Evolutionary conservation across 768 basidiomycete species (phyloP), one percentile per base, ranked within the genome.

Genomic region (Suillus bovinus): DNA sequence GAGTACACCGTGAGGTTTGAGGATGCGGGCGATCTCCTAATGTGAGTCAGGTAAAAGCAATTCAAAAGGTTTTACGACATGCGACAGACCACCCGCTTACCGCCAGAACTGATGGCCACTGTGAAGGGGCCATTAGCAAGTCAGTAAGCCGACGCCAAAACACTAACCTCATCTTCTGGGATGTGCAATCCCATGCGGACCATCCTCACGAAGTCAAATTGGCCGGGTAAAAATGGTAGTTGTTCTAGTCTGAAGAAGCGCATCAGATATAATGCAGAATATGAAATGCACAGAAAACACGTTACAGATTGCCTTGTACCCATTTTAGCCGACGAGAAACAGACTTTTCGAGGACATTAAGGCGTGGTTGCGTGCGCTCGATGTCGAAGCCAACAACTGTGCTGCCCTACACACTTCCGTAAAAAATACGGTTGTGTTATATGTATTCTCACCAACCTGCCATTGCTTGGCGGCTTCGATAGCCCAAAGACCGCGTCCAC

Each of bases 91-190:
- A 57, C 34, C 55, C 44, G 66, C 71, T 63, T 74, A 86, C 89
- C 82, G 88, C 84, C 5, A 91, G 71, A 58, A 91, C 77, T 68
- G 76, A 80, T 67, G 83, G 85, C 89, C 89, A 91, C 83, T 88
- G 41, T 60, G 27, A 70, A 62, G 67, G 27, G 64, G 31, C 27
- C 64, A 27, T 50, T 61, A 74, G 57, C 29, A 57, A 66, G 60
- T 38, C 22, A 64, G 34, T 31, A 27, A 50, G 46, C 42, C 41
- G 36, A 41, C 49, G 33, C 24, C 13, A 54, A 60, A 24, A 59
- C n/a, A 56, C 78, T 60, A 59, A 82, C 87, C 81, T 89, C 86
- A 68, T 89, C 84, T 73, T 91, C 89, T 13, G 90, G 89, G 39
- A 91, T 82, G 24, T 83, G 87, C 6, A 90, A 79, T 4, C 87